phyloP scores from a whole-genome alignment of 2,329 filamentous ascomycete species.

The Fusarium tuaranense region DNA sequence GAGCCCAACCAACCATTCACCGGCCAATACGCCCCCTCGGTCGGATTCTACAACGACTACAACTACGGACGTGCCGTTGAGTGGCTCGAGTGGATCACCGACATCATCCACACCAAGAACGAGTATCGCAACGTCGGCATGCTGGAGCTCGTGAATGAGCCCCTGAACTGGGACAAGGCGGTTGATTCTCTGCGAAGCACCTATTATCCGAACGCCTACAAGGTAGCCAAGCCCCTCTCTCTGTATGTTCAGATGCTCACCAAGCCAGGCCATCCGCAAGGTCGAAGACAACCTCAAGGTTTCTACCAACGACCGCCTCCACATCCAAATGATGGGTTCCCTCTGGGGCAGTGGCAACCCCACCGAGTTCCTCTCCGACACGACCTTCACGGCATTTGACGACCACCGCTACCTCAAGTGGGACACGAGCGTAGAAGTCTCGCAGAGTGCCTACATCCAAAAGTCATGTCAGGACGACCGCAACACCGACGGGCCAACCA shows the following conservation, averaged over 20 bases:
- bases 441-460: slow-evolving; percentile 57
- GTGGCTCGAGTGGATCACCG: slow-evolving; percentile 68
- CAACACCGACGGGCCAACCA: slow-evolving; percentile 53
- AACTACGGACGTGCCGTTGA: slow-evolving; percentile 66
- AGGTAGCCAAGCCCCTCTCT: not conserved
- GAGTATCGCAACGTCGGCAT: slow-evolving; percentile 68
- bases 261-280: slow-evolving; percentile 55
- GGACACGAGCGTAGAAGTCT: slow-evolving; percentile 47
- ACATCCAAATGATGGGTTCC: slow-evolving; percentile 63
- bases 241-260: not conserved
- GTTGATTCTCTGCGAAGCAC: slow-evolving; percentile 33
- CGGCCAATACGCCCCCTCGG: slow-evolving; percentile 48
- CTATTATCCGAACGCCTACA: slow-evolving; percentile 38
- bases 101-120: slow-evolving; percentile 60
- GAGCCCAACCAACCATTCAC: slow-evolving; percentile 59
- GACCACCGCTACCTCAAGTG: slow-evolving; percentile 72
- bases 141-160: slow-evolving; percentile 60
- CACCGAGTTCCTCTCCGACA: slow-evolving; percentile 55
- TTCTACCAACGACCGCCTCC: slow-evolving; percentile 56
- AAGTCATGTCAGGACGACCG: slow-evolving; percentile 63
- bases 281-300: slow-evolving; percentile 59
- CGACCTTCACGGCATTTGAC: slow-evolving; percentile 63
- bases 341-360: slow-evolving; percentile 69
- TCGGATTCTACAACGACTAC: slow-evolving; percentile 67
- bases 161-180: slow-evolving; percentile 32